Evolutionary conservation across 2,329 filamentous ascomycete species (phyloP).

Genomic region (Paradendryphiella salina): DNA sequence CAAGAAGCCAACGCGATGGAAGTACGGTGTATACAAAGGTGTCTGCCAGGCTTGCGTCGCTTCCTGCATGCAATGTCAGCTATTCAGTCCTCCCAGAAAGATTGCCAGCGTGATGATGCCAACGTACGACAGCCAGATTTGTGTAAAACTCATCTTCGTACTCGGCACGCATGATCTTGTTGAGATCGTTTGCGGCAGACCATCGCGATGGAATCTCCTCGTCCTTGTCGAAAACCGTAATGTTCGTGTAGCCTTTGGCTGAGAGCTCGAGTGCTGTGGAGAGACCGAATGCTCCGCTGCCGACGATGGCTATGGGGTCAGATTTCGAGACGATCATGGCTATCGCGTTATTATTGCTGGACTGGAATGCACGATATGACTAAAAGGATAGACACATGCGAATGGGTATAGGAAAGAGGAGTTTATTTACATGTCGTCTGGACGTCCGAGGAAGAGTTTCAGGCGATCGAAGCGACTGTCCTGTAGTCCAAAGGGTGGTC

Average conservation of each 20-base stretch:
- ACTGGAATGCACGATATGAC: too few relatives aligned
- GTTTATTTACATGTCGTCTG: background rate
- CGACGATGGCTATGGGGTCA: constrained; percentile 35
- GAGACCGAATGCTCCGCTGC: constrained; percentile 38
- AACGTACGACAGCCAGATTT: constrained; percentile 55
- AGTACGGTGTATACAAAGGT: too few relatives aligned
- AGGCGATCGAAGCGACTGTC: too few relatives aligned
- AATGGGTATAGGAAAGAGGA: background rate
- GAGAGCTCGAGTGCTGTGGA: constrained; percentile 39
- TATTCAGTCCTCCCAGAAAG: too few relatives aligned
- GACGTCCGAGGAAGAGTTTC: too few relatives aligned
- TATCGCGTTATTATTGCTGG: background rate
- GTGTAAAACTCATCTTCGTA: constrained; percentile 55
- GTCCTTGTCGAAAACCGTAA: constrained; percentile 40
- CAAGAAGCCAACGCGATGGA: too few relatives aligned
- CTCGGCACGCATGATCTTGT: constrained; percentile 61
- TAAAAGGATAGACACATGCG: background rate
- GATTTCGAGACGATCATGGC: constrained; percentile 28
- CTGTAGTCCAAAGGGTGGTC: too few relatives aligned
- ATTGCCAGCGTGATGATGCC: background rate
- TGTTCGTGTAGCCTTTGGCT: constrained; percentile 34
- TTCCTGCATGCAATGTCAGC: too few relatives aligned
- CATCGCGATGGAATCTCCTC: constrained; percentile 52
- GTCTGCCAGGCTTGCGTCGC: too few relatives aligned
- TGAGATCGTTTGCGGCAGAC: constrained; percentile 63